These are phyloP conservation scores for Acmispon strigosus DNA, from an alignment of 306 rosid species.

Conservation along the genomic window DNA sequence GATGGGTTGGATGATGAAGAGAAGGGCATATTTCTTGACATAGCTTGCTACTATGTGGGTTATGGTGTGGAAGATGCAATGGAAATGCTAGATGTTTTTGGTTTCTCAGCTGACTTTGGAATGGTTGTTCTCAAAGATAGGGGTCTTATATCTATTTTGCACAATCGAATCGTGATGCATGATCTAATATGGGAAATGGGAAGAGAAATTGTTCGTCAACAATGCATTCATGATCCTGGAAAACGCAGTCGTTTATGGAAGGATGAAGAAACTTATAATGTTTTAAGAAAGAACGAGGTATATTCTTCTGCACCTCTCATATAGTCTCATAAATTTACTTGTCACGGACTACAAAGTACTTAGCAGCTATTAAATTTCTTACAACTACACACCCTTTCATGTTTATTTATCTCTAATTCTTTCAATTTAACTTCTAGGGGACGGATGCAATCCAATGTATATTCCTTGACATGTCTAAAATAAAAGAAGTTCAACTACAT, in stretches of 20 bases:
- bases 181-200: constrained; percentile 27
- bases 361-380: neutral
- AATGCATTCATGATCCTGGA: constrained; percentile 1
- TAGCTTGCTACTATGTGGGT: constrained; percentile 24
- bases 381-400: neutral
- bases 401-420: neutral
- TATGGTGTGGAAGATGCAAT: neutral
- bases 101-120: constrained; percentile 1
- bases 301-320: neutral
- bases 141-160: neutral
- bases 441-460: constrained; percentile 14
- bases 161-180: constrained; percentile 18
- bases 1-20: constrained; percentile 9
- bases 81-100: neutral
- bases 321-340: neutral
- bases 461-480: neutral
- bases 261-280: neutral
- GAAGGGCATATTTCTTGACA: constrained; percentile 21
- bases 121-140: constrained; percentile 9
- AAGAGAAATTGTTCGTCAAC: constrained; percentile 10
- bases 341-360: neutral
- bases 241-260: constrained; percentile 29
- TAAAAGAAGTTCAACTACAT: neutral
- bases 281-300: constrained; percentile 19
- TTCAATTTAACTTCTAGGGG: constrained; percentile 12